A percentile compares a stretch with the other conserved stretches of the same genome.
Conservation (phyloP, 2,329 filamentous ascomycete genomes). For the Cercospora citrullina region DNA sequence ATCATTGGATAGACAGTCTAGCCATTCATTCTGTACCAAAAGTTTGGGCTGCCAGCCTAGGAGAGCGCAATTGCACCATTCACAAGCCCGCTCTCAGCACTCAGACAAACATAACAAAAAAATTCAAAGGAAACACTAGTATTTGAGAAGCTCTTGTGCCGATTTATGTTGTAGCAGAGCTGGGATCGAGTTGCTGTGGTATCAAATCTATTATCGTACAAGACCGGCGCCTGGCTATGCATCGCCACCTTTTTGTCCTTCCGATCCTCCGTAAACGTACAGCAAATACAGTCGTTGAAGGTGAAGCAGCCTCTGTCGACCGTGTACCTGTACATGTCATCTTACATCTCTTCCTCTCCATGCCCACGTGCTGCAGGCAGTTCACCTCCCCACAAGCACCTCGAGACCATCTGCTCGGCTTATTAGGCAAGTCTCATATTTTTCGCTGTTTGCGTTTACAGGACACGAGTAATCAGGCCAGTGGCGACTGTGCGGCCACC, state of each 20-base stretch:
- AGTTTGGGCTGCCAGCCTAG: not conserved
- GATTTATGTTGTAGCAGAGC: slow-evolving; percentile 15
- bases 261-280: slow-evolving; percentile 20
- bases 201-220: slow-evolving; percentile 25
- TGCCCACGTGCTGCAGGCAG: not conserved
- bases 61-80: not conserved
- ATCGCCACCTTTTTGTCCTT: slow-evolving; percentile 11
- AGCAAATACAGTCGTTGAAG: slow-evolving; percentile 27
- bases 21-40: not conserved
- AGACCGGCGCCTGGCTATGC: slow-evolving; percentile 24
- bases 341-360: slow-evolving; percentile 8
- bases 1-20: not conserved
- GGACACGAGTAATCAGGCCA: slow-evolving; percentile 42
- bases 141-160: not conserved
- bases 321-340: slow-evolving; percentile 16
- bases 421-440: not conserved
- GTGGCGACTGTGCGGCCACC: slow-evolving; percentile 66
- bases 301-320: slow-evolving; percentile 12
- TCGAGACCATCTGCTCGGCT: not conserved
- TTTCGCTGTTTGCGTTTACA: slow-evolving; percentile 28
- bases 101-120: not conserved
- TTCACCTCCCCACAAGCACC: not conserved
- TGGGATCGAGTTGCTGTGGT: slow-evolving; percentile 28
- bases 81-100: not conserved
- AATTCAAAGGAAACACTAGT: not conserved